Evolutionary conservation across 2,329 filamentous ascomycete species (phyloP), one percentile per base, ranked within the genome.

Genomic region (Verticillium tricorpus): DNA sequence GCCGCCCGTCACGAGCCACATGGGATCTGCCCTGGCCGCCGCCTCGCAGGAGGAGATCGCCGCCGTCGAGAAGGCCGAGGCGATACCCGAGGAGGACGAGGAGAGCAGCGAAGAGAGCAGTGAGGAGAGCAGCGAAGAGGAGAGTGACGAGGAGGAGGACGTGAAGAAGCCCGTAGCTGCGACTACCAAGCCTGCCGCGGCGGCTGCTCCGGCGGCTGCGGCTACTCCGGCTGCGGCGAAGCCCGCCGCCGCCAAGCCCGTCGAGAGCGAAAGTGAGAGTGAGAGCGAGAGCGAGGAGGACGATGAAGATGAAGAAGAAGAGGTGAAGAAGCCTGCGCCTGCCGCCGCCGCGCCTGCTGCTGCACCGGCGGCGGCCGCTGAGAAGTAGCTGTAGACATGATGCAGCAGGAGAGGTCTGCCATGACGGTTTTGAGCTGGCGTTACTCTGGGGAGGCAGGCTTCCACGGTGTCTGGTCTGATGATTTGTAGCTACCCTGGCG

Each of bases 31-130:
- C 5, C 67, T 78, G 15, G 68, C 66, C 22, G 68, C 65, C 6
- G 76, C 71, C n/a, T 73, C 73, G 14, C 59, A 71, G 11, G 76
- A 75, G 57, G 73, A 79, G 66, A 77, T 77, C 60, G 72, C 76
- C 28, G 74, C 72, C 11, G 65, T 77, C 12, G 78, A 80, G 68
- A 74, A 73, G 65, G 71, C 71, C 22, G 70, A 77, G 69, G 69
- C 72, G 17, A 78, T 78, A 25, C 71, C 74, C 58, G 78, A 82
- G 70, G 64, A 68, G 6, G 66, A 65, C 0, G 62, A 69, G 1
- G 63, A 70, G 64, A 66, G 2, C 66, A 71, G 1, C 0, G 68
- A 70, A 0, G 68, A 73, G 0, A 28, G 25, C 25, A 25, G 25
- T 5, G 25, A 25, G 5, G 69, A 70, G 0, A 67, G 72, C 1